A percentile compares a stretch with the other conserved stretches of the same genome.
phyloP scores from a whole-genome alignment of 495 filamentous ascomycete species.

The Penicillium taxi region DNA sequence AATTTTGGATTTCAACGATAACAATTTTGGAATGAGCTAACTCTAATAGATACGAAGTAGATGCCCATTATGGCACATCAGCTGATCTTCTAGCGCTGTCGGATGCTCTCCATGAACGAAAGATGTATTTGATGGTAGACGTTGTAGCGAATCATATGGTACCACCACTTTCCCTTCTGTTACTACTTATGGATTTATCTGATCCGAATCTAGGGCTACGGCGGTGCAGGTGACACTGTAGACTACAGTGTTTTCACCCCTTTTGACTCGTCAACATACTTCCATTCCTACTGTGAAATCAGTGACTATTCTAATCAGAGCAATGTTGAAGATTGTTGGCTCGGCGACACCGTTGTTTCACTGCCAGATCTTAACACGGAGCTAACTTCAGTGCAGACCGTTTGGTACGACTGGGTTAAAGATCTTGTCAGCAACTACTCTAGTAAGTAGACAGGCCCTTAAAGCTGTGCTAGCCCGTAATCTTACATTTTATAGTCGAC shows the following conservation, averaged over 20 bases:
- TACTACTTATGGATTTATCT: conserved; percentile 34
- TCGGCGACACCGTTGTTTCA: conserved; percentile 51
- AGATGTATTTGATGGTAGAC: conserved; percentile 75
- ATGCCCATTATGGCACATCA: conserved; percentile 56
- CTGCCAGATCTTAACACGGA: conserved; percentile 65
- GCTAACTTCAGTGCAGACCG: conserved; percentile 43
- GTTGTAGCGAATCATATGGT: conserved; percentile 73
- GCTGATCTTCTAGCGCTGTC: conserved; percentile 55
- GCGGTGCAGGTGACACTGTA: conserved; percentile 46
- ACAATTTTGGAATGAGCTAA: too few relatives aligned
- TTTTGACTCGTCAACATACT: conserved; percentile 57
- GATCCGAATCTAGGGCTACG: conserved; percentile 50
- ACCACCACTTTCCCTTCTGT: conserved; percentile 25
- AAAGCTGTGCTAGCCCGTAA: too few relatives aligned
- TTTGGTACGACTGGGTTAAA: conserved; percentile 59
- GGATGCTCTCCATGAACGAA: conserved; percentile 50
- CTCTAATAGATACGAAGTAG: conserved; percentile 46
- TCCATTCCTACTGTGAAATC: conserved; percentile 60
- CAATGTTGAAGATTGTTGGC: conserved; percentile 52
- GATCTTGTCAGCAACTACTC: conserved; percentile 57
- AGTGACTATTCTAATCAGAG: conserved; percentile 52
- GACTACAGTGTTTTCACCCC: conserved; percentile 57
- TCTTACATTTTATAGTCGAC: conserved; percentile 44
- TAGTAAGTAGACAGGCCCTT: conserved; percentile 23
- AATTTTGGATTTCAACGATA: not conserved